These are phyloP conservation scores for Pythium myriotylum DNA, from an alignment of 352 stramenopile species.

Conservation along the genomic window DNA sequence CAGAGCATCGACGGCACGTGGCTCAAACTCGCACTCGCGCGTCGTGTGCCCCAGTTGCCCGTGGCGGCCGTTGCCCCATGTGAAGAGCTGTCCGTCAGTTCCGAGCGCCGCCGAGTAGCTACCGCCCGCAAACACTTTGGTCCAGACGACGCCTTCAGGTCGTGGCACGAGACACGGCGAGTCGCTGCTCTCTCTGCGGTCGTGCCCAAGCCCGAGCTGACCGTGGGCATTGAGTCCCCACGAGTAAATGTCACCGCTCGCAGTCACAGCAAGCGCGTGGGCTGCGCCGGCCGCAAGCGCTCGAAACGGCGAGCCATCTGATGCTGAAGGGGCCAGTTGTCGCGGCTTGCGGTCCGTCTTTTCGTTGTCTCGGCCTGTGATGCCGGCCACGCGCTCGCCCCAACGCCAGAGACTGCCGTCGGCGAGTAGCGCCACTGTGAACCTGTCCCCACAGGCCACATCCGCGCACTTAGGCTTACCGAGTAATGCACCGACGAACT, in stretches of 20 bases:
- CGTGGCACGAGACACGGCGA: constrained; percentile 1
- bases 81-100: constrained; percentile 41
- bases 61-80: constrained; percentile 57
- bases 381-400: constrained; percentile 60
- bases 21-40: constrained; percentile 32
- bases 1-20: constrained; percentile 43
- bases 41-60: constrained; percentile 54
- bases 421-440: constrained; percentile 70
- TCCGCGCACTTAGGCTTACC: constrained; percentile 41
- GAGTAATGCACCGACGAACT: constrained; percentile 67
- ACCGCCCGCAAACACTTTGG: constrained; percentile 57
- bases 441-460: constrained; percentile 75
- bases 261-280: constrained; percentile 71
- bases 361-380: constrained; percentile 18
- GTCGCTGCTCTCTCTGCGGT: constrained; percentile 16
- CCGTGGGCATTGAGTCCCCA: constrained; percentile 87
- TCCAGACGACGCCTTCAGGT: constrained; percentile 34
- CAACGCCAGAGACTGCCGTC: constrained; percentile 77
- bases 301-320: constrained; percentile 44
- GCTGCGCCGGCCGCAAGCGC: constrained; percentile 64
- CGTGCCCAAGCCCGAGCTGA: constrained; percentile 65
- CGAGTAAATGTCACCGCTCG: constrained; percentile 49
- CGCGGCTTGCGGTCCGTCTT: constrained; percentile 26
- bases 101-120: constrained; percentile 63
- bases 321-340: constrained; percentile 35